phyloP scores from a whole-genome alignment of 1,284 basidiomycete genomes.

The Irpex lacteus region DNA sequence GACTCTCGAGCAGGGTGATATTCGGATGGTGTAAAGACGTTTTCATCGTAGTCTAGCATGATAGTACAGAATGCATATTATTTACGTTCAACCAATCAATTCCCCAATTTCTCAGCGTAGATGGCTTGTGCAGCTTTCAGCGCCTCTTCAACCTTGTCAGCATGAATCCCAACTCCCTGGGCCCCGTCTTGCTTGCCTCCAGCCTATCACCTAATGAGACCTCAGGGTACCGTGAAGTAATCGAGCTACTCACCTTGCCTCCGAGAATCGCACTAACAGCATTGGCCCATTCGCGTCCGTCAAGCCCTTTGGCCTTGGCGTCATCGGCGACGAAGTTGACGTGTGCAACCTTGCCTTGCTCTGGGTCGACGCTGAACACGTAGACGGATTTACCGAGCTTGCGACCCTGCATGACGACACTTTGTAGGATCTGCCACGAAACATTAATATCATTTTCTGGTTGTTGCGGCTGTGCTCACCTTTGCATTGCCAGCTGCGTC shows the following conservation, averaged over 20 bases:
- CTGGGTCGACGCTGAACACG: conserved; percentile 78
- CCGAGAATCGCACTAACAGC: conserved; percentile 77
- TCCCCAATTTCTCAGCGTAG: conserved; percentile 24
- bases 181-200: conserved; percentile 91
- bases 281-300: conserved; percentile 84
- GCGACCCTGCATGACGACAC: conserved; percentile 73
- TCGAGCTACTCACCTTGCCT: conserved; percentile 66
- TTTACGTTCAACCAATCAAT: neutral
- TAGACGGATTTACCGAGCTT: conserved; percentile 84
- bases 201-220: conserved; percentile 52
- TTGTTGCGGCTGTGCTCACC: conserved; percentile 34
- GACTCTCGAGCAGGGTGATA: no score
- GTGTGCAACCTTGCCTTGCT: conserved; percentile 80
- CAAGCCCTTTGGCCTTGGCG: conserved; percentile 62
- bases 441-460: neutral
- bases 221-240: neutral
- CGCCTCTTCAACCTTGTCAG: conserved; percentile 69
- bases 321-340: conserved; percentile 79
- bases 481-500: conserved; percentile 82
- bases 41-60: no score
- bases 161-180: conserved; percentile 80
- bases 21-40: no score
- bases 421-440: conserved; percentile 61
- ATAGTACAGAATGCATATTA: no score
- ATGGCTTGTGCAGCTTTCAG: conserved; percentile 55